Evolutionary conservation across 306 rosid genomes (phyloP).

Genomic region (Acacia acuminata): DNA sequence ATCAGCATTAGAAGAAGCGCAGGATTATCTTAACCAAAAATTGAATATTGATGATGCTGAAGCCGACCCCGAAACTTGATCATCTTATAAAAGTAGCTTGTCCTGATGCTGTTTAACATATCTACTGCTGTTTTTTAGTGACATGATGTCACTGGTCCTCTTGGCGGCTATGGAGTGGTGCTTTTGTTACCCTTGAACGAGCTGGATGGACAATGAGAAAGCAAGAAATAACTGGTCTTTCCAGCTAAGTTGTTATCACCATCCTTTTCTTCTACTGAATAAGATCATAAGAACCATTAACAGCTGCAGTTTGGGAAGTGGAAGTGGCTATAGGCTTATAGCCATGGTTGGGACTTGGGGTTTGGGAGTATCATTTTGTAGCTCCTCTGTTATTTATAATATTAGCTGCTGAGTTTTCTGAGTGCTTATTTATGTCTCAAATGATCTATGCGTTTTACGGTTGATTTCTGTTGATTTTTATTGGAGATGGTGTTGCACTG

Average conservation of each 20-base stretch:
- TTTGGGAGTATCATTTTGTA: conserved; percentile 2
- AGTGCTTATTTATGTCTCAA: background rate
- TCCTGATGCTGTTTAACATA: conserved; percentile 29
- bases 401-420: background rate
- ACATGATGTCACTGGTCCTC: conserved; percentile 27
- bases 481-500: background rate
- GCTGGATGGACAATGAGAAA: conserved; percentile 29
- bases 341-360: background rate
- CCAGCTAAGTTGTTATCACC: conserved; percentile 15
- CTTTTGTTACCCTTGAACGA: conserved; percentile 27
- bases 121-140: conserved; percentile 17
- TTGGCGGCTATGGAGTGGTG: conserved; percentile 30
- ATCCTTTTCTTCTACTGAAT: background rate
- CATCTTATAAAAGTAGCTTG: conserved; percentile 20
- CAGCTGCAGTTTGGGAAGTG: conserved; percentile 27
- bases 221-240: conserved; percentile 31
- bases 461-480: too few relatives aligned
- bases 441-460: too few relatives aligned
- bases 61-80: conserved; percentile 39
- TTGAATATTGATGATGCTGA: conserved; percentile 33
- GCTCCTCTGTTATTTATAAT: background rate
- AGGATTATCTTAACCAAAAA: conserved; percentile 58
- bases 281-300: background rate
- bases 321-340: conserved; percentile 4
- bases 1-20: conserved; percentile 87